These are phyloP conservation scores for Didymella pinodella DNA, from an alignment of 2,329 filamentous ascomycete genomes.

Conservation along the genomic window DNA sequence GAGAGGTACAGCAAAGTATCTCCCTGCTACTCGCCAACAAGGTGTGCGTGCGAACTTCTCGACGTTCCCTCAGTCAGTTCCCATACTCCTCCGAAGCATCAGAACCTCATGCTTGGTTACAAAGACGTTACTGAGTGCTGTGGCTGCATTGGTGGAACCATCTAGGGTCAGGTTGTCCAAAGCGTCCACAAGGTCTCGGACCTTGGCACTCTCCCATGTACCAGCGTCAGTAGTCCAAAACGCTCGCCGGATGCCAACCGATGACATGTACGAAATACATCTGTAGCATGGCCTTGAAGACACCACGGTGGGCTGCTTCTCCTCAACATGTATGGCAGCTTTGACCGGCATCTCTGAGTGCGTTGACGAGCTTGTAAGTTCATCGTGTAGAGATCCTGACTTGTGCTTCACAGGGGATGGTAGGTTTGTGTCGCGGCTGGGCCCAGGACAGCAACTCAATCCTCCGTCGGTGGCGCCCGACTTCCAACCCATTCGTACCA, in stretches of 20 bases:
- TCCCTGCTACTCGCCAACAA: too few species aligned
- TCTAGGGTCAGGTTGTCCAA: background rate
- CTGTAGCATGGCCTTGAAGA: background rate
- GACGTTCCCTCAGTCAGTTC: background rate
- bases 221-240: background rate
- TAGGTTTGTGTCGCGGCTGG: background rate
- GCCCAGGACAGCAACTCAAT: background rate
- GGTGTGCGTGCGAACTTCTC: background rate
- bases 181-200: background rate
- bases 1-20: too few species aligned
- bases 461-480: background rate
- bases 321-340: background rate
- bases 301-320: background rate
- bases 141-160: background rate
- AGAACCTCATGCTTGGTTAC: background rate
- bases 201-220: background rate
- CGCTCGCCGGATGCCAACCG: background rate
- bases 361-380: background rate
- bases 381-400: background rate
- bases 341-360: background rate
- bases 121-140: background rate
- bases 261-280: background rate
- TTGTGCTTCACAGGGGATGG: background rate
- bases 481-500: background rate
- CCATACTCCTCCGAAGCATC: background rate